These are phyloP conservation scores for Juncus effusus DNA, from an alignment of 176 grass and related monocot genomes.

Conservation along the genomic window DNA sequence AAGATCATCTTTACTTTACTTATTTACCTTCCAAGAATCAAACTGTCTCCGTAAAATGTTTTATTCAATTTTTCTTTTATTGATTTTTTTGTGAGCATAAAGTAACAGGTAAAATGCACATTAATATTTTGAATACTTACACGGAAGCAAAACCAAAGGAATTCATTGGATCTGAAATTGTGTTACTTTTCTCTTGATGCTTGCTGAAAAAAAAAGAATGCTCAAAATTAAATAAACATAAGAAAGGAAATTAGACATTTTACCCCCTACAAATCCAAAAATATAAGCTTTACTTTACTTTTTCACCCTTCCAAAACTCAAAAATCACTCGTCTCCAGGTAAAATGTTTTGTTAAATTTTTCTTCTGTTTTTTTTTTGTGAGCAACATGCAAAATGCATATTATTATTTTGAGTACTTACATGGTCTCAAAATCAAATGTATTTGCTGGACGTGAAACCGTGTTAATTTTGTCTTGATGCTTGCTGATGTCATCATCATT, in stretches of 20 bases:
- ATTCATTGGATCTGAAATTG: conserved; percentile 31
- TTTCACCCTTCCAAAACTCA: background rate
- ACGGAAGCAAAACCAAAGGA: conserved; percentile 43
- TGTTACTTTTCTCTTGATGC: conserved; percentile 32
- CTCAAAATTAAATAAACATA: background rate
- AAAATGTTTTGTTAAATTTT: no score
- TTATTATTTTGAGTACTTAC: conserved; percentile 23
- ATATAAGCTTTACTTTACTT: background rate
- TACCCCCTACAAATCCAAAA: background rate
- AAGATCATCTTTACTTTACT: background rate
- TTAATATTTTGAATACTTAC: conserved; percentile 24
- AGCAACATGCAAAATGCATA: no score
- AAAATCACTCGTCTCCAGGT: no score
- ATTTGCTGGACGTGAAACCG: conserved; percentile 31
- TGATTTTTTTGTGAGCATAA: conserved; percentile 18
- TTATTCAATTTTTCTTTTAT: no score
- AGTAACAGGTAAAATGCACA: no score
- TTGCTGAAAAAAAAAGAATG: conserved; percentile 1
- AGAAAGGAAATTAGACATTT: conserved; percentile 21
- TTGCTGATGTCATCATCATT: conserved; percentile 11
- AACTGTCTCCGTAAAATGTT: no score
- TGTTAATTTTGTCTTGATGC: conserved; percentile 32
- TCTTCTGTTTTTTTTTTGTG: conserved; percentile 12
- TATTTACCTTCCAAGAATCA: background rate
- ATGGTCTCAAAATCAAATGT: conserved; percentile 44